A percentile compares a stretch with the other conserved stretches of the same genome.
phyloP scores from a whole-genome alignment of 108 stramenopile genomes.

The Fragilaria radians region DNA sequence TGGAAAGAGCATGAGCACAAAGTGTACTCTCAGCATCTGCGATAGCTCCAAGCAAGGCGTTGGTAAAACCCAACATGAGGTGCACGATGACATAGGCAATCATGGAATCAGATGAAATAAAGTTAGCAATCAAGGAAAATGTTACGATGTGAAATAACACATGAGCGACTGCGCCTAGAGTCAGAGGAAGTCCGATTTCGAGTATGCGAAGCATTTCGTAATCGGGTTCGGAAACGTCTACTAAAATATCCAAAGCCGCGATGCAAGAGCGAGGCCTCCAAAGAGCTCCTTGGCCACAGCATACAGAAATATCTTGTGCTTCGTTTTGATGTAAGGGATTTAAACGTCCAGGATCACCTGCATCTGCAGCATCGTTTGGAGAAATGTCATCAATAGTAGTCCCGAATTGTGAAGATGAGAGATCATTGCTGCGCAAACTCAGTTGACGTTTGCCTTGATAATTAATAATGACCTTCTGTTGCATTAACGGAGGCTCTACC shows the following conservation, averaged over 20 bases:
- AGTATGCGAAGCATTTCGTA: conserved; percentile 32
- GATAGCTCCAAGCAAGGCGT: conserved; percentile 42
- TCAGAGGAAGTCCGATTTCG: conserved; percentile 31
- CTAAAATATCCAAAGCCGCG: conserved; percentile 3
- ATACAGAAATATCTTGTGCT: not conserved
- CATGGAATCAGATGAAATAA: conserved; percentile 29
- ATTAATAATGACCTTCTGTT: not conserved
- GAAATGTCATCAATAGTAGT: conserved; percentile 6
- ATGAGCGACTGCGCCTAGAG: conserved; percentile 15
- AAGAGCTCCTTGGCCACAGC: not conserved
- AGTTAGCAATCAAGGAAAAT: conserved; percentile 42
- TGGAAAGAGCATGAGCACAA: conserved; percentile 16
- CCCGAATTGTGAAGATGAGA: not conserved
- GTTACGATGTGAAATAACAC: conserved; percentile 28
- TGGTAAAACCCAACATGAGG: conserved; percentile 37
- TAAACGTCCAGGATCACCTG: conserved; percentile 7
- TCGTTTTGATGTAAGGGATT: not conserved
- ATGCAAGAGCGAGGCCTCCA: conserved; percentile 1
- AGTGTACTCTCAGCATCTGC: conserved; percentile 36
- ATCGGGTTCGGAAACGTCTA: conserved; percentile 25
- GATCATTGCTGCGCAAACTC: not conserved
- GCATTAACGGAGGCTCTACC: not conserved
- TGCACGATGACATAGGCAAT: conserved; percentile 36
- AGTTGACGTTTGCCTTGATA: not conserved
- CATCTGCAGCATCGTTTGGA: conserved; percentile 20